phyloP scores from a whole-genome alignment of 2,329 filamentous ascomycete genomes.

The Colletotrichum endophyticum region DNA sequence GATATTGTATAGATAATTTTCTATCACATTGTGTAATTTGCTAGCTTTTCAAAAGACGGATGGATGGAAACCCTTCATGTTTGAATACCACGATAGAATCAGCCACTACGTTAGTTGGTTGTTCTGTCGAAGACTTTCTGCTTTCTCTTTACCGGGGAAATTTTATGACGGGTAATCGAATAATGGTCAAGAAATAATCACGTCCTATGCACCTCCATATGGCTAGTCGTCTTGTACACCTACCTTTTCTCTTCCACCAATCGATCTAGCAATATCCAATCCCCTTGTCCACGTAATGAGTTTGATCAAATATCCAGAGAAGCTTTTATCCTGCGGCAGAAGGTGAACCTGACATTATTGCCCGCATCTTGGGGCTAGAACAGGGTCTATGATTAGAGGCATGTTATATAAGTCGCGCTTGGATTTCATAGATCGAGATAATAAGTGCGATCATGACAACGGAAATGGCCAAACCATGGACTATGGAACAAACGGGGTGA shows the following conservation, averaged over 20 bases:
- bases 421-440: neutral
- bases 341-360: neutral
- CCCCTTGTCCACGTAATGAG: neutral
- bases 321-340: neutral
- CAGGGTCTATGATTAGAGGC: neutral
- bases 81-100: neutral
- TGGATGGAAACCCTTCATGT: neutral
- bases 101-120: neutral
- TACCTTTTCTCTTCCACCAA: neutral
- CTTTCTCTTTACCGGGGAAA: neutral
- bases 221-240: neutral
- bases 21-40: neutral
- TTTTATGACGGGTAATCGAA: too few species aligned
- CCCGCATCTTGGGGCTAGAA: neutral
- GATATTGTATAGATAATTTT: neutral
- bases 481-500: neutral
- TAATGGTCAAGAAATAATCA: neutral
- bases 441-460: neutral
- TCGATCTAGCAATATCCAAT: neutral
- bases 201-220: neutral
- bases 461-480: neutral
- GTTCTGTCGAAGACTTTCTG: neutral
- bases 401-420: neutral
- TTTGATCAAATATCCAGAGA: neutral
- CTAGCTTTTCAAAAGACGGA: neutral